A percentile compares a stretch with the other conserved stretches of the same genome.
phyloP scores from a whole-genome alignment of 192 early-diverging fungal genomes.

The Rhizophagus clarus region DNA sequence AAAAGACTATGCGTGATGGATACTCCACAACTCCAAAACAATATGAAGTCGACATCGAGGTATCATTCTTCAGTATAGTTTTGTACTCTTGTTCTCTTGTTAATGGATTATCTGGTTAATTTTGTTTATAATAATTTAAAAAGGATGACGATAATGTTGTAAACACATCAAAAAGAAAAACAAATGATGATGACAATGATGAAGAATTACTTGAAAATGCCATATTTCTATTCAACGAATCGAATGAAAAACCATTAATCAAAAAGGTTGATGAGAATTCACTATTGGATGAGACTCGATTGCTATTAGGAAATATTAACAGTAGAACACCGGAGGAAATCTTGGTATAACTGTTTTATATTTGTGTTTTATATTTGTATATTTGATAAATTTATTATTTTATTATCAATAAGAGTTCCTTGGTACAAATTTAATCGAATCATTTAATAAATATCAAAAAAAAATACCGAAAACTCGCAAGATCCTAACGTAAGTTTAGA shows the following conservation, averaged over 20 bases:
- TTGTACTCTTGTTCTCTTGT: too few relatives aligned
- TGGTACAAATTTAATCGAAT: conserved; percentile 11
- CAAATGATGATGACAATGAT: conserved; percentile 2
- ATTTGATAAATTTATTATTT: conserved; percentile 9
- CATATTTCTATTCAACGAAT: conserved; percentile 8
- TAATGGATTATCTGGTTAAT: too few relatives aligned
- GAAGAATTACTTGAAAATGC: conserved; percentile 19
- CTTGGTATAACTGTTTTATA: conserved; percentile 6
- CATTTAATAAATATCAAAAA: conserved; percentile 15
- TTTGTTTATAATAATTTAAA: too few relatives aligned
- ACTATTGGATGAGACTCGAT: conserved; percentile 12
- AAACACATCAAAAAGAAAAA: too few relatives aligned
- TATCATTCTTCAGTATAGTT: too few relatives aligned
- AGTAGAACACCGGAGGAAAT: conserved; percentile 2
- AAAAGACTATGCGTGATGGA: too few relatives aligned
- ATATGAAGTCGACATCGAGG: too few relatives aligned
- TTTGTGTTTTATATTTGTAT: not conserved
- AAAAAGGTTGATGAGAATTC: conserved; percentile 12
- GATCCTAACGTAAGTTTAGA: not conserved
- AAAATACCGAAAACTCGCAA: conserved; percentile 4
- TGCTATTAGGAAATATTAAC: not conserved
- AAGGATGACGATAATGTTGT: too few relatives aligned
- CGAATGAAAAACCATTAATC: not conserved
- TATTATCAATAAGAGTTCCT: conserved; percentile 16
- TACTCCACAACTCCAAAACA: too few relatives aligned